Percentiles rank a stretch among this genome's conserved stretches.
Evolutionary conservation across 176 grass and related monocot species (phyloP).

Genomic region (Puccinellia tenuiflora): DNA sequence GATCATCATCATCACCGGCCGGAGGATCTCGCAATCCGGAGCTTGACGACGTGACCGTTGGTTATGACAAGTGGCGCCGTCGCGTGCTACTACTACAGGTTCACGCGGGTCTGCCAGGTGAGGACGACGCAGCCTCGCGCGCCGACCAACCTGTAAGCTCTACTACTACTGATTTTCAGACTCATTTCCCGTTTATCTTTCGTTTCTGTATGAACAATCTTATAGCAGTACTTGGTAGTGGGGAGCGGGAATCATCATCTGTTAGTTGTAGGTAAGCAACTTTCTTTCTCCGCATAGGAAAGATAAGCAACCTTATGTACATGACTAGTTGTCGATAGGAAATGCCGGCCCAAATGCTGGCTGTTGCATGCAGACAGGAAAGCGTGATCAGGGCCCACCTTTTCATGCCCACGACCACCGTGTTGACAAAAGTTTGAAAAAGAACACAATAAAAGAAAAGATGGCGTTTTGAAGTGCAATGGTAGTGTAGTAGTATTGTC

Average conservation of each 20-base stretch:
- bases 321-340: background rate
- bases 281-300: too few species aligned
- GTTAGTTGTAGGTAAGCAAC: background rate
- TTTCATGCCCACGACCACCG: slow-evolving; percentile 7
- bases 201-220: background rate
- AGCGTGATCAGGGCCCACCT: background rate
- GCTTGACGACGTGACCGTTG: slow-evolving; percentile 5
- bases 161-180: background rate
- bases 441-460: background rate
- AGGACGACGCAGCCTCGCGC: background rate
- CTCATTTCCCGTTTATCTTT: background rate
- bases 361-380: slow-evolving; percentile 12
- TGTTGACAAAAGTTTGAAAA: slow-evolving; percentile 18
- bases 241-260: background rate
- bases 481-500: background rate
- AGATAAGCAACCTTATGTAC: too few species aligned
- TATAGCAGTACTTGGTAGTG: background rate
- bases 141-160: background rate
- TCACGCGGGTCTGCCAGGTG: slow-evolving; percentile 64
- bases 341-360: background rate
- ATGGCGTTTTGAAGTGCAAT: background rate
- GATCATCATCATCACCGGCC: background rate
- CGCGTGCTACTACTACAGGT: slow-evolving; percentile 39
- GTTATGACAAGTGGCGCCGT: slow-evolving; percentile 48
- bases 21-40: background rate